phyloP scores from a whole-genome alignment of 2,329 filamentous ascomycete genomes.

The Elsinoe ampelina region DNA sequence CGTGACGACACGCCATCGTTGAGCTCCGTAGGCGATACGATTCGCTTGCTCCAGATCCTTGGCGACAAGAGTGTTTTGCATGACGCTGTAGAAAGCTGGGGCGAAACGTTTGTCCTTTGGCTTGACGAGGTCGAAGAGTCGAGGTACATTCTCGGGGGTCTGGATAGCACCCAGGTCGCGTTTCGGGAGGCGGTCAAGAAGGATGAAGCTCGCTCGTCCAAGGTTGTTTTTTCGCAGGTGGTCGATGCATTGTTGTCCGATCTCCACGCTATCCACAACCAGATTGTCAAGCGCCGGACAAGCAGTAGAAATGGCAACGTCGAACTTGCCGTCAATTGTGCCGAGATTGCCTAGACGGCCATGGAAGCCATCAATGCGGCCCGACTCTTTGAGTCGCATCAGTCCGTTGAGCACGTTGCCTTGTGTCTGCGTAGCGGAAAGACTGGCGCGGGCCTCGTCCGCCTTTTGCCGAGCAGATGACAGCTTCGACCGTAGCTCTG shows the following conservation, averaged over 20 bases:
- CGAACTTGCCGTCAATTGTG: slow-evolving; percentile 86
- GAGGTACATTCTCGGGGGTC: slow-evolving; percentile 84
- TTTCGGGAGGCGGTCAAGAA: slow-evolving; percentile 74
- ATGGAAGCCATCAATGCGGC: slow-evolving; percentile 94
- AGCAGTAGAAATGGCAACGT: slow-evolving; percentile 96
- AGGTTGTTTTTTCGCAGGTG: slow-evolving; percentile 96
- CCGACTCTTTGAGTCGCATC: slow-evolving; percentile 91
- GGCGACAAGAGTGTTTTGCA: slow-evolving; percentile 91
- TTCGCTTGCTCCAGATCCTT: slow-evolving; percentile 92
- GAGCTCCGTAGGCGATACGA: slow-evolving; percentile 88
- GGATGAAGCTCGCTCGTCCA: slow-evolving; percentile 92
- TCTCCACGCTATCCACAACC: slow-evolving; percentile 91
- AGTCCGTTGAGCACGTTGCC: slow-evolving; percentile 75
- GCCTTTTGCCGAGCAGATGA: slow-evolving; percentile 89
- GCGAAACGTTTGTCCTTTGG: slow-evolving; percentile 79
- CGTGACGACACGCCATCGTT: slow-evolving; percentile 92
- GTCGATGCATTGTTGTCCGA: slow-evolving; percentile 95
- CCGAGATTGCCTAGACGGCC: slow-evolving; percentile 90
- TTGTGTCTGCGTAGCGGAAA: slow-evolving; percentile 83
- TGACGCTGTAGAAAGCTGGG: slow-evolving; percentile 88
- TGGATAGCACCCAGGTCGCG: slow-evolving; percentile 70
- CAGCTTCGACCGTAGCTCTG: slow-evolving; percentile 70
- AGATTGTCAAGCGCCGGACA: slow-evolving; percentile 89
- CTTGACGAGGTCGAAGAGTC: slow-evolving; percentile 86
- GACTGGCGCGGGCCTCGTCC: slow-evolving; percentile 84